These are phyloP conservation scores for Globisporangium cystogenes DNA, from an alignment of 352 stramenopile species.

Conservation along the genomic window DNA sequence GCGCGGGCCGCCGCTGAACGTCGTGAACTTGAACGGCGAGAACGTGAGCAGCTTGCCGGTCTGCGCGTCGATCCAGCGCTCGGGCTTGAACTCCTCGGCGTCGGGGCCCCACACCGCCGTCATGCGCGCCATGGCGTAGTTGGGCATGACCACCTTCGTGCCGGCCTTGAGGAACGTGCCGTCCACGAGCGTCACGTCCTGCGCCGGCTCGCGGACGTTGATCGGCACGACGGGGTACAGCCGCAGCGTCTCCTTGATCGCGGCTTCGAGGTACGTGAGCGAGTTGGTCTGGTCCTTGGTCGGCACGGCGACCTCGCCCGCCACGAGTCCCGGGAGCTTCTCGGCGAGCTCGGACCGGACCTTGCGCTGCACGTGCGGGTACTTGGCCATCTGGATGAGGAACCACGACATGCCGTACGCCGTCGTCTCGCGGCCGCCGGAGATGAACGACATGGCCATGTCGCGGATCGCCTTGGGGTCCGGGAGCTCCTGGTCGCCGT, in stretches of 20 bases:
- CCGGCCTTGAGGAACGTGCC: constrained; percentile 36
- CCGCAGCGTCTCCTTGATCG: constrained; percentile 60
- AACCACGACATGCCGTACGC: constrained; percentile 70
- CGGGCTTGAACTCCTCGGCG: constrained; percentile 28
- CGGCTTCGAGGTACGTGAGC: constrained; percentile 59
- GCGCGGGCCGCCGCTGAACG: constrained; percentile 34
- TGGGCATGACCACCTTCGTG: constrained; percentile 26
- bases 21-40: constrained; percentile 33
- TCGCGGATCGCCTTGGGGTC: constrained; percentile 27
- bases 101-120: constrained; percentile 30
- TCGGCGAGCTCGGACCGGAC: constrained; percentile 38
- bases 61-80: constrained; percentile 28
- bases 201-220: constrained; percentile 17
- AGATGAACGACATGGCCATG: constrained; percentile 63
- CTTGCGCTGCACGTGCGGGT: constrained; percentile 47
- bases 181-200: constrained; percentile 50
- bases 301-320: constrained; percentile 17
- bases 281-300: constrained; percentile 37
- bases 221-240: constrained; percentile 50
- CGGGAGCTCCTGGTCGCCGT: not conserved
- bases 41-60: constrained; percentile 15
- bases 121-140: constrained; percentile 40
- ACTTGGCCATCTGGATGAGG: constrained; percentile 59
- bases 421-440: constrained; percentile 74
- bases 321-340: constrained; percentile 29